Base-by-base conservation (phyloP, 805 yeast species). In the Kodamaea leandrae region DNA sequence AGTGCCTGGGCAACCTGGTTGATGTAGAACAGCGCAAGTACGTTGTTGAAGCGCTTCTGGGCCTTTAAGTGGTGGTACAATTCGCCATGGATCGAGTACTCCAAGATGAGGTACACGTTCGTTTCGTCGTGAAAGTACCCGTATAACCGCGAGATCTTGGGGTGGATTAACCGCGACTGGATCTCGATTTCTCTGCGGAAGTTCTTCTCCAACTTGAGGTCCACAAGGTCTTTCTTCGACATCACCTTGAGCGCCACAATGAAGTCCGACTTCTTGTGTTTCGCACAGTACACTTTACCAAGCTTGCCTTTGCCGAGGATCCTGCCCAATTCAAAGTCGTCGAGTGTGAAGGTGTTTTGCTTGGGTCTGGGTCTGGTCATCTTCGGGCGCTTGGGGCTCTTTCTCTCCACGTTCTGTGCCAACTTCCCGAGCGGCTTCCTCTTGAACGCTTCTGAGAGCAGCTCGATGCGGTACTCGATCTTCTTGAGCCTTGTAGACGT, bases 221-320 rank as follows among this genome's bases (percentile, higher is more conserved):
- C 80, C 37, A 78, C 72, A 41, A 91, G 70, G 48, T 90, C 97
- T 40, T 72, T 71, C 62, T 89, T 91, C 44, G 82, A 80, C 96
- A 93, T 87, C 3, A 83, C 93, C 58, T 93, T 91, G 53, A 91
- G 65, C 1, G 99, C 99, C 59, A 95, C 86, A 1, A 91, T 72
- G 56, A 78, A 86, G 1, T 95, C 95, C 0, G 87, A 75, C 25
- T 64, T 54, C 49, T 77, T 81, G 58, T 89, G 96, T 42, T 75
- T 74, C 6, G 84, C 97, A 57, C 96, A 86, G 61, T 88, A 90
- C 1, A 93, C 98, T 53, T 79, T 81, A 6, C 99, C 99, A 54
- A 90, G 82, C 60, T 89, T 88, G 5, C 99, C 99, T 57, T 86
- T 88, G 0, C 98, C 99, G 36, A 91, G 71, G 43, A 83, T 81